Evolutionary conservation across 2,329 filamentous ascomycete species (phyloP).

Genomic region (Epichloe typhina): DNA sequence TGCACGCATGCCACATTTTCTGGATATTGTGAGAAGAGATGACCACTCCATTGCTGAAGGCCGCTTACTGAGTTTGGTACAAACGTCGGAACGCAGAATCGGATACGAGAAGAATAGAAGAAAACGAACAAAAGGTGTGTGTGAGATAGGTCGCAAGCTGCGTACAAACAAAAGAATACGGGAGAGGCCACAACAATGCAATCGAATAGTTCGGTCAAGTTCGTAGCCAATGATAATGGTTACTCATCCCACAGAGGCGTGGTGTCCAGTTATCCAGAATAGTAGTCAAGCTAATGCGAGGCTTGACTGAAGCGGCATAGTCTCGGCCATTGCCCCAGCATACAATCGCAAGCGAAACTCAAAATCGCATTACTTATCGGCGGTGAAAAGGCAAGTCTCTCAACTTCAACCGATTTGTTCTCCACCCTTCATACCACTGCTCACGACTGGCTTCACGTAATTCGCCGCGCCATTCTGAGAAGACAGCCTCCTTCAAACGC

Average conservation of each 20-base stretch:
- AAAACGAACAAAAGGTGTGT: not conserved
- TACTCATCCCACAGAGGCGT: not conserved
- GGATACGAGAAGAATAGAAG: not conserved
- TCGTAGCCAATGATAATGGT: not conserved
- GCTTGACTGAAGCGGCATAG: not conserved
- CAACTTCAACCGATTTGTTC: conserved; percentile 55
- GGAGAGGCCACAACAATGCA: not conserved
- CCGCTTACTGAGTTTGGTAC: no score
- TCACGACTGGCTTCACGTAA: conserved; percentile 82
- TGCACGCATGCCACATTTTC: not conserved
- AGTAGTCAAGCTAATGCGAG: not conserved
- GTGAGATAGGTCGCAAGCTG: conserved; percentile 1
- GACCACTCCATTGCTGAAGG: no score
- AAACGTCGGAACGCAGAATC: not conserved
- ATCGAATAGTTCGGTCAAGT: not conserved
- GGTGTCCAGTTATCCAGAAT: not conserved
- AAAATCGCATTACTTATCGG: conserved; percentile 14
- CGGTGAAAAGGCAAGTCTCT: conserved; percentile 28
- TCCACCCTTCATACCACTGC: conserved; percentile 93
- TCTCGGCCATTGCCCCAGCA: not conserved
- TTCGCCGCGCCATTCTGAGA: conserved; percentile 85
- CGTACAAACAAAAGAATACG: not conserved
- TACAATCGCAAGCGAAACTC: not conserved
- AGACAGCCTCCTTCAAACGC: conserved; percentile 80
- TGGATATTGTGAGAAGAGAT: no score